A percentile compares a stretch with the other conserved stretches of the same genome.
Evolutionary conservation across 192 early-diverging fungal species (phyloP).

Genomic region (Coemansia aciculifera): DNA sequence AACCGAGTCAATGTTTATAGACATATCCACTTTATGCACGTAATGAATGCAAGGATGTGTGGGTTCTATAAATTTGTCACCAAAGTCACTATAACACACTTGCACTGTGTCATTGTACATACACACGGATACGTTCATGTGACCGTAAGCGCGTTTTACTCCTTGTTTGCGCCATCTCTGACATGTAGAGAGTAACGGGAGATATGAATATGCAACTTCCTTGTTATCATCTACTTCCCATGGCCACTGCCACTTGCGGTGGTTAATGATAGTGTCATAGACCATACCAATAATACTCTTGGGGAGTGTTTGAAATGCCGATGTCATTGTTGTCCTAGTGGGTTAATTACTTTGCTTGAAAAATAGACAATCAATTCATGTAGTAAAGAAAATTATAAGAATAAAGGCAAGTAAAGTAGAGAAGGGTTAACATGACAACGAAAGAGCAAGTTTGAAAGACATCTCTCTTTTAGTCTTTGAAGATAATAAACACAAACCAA

Average conservation of each 20-base stretch:
- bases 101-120: background rate
- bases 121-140: background rate
- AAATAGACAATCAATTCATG: background rate
- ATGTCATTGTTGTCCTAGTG: background rate
- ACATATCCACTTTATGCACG: background rate
- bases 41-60: background rate
- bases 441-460: background rate
- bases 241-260: background rate
- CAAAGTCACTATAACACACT: background rate
- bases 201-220: background rate
- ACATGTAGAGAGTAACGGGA: background rate
- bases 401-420: background rate
- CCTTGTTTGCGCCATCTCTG: background rate
- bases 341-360: background rate
- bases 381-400: background rate
- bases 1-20: background rate
- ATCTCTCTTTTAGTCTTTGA: background rate
- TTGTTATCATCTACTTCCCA: background rate
- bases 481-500: background rate
- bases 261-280: background rate
- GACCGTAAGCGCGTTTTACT: background rate
- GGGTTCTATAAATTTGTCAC: background rate
- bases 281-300: background rate
- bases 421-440: no score
- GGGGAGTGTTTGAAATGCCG: background rate